Conservation (phyloP, 106 monocot genomes). For the Dendrobium catenatum region DNA sequence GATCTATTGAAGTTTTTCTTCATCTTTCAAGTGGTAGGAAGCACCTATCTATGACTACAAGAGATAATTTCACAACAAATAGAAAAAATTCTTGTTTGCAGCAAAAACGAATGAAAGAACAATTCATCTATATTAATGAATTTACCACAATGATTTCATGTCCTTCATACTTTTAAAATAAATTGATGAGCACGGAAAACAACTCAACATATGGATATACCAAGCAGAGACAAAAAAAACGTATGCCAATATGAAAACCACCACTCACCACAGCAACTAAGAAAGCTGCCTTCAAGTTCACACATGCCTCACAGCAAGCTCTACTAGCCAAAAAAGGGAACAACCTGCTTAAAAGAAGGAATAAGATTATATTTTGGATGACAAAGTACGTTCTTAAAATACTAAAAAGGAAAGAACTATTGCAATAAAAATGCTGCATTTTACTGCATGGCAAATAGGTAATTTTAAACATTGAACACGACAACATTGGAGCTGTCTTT, state of each 20-base stretch:
- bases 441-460: background rate
- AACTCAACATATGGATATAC: too few species aligned
- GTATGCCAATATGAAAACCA: constrained; percentile 6
- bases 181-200: background rate
- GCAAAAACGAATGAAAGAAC: background rate
- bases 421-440: background rate
- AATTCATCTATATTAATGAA: background rate
- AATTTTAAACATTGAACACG: background rate
- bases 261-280: constrained; percentile 90
- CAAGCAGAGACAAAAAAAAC: background rate
- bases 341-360: constrained; percentile 52
- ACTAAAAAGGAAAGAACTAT: background rate
- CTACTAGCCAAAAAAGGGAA: constrained; percentile 91
- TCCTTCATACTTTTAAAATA: background rate
- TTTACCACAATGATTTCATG: background rate
- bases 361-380: background rate
- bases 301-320: constrained; percentile 97
- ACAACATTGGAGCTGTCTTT: background rate
- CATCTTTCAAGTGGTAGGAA: background rate
- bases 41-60: background rate
- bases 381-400: background rate
- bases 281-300: constrained; percentile 92
- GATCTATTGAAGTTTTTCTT: background rate
- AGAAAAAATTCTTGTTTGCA: background rate
- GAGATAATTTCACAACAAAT: background rate